These are phyloP conservation scores for Heritiera fomes DNA, from an alignment of 345 rosid genomes.

Conservation along the genomic window DNA sequence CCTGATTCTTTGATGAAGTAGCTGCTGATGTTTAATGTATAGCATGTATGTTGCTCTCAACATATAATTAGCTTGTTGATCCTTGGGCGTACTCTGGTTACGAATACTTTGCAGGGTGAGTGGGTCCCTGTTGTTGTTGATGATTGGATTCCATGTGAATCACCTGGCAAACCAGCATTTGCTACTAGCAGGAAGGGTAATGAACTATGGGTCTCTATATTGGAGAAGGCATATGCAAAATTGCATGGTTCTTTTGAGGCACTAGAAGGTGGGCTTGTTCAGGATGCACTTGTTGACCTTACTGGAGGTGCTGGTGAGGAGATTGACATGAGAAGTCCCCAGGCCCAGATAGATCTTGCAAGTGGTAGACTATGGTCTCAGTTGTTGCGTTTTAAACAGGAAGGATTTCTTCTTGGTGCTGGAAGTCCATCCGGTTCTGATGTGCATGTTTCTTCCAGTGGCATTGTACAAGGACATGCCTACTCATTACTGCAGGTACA, in stretches of 20 bases:
- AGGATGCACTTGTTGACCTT: conserved; percentile 99
- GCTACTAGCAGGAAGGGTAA: conserved; percentile 91
- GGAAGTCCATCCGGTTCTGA: conserved; percentile 99
- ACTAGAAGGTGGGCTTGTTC: conserved; percentile 98
- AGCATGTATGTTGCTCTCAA: neutral
- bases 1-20: neutral
- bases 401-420: conserved; percentile 98
- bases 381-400: conserved; percentile 90
- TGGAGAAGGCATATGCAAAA: conserved; percentile 99
- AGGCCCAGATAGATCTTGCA: conserved; percentile 99
- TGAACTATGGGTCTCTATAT: conserved; percentile 95
- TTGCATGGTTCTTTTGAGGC: conserved; percentile 99
- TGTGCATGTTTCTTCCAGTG: conserved; percentile 97
- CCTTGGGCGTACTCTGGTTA: conserved; percentile 14
- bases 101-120: conserved; percentile 71
- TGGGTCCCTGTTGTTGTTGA: conserved; percentile 99
- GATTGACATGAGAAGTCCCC: conserved; percentile 98
- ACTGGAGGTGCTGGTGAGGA: conserved; percentile 99
- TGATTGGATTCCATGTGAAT: conserved; percentile 99
- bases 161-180: conserved; percentile 95
- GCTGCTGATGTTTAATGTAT: neutral
- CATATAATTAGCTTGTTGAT: conserved; percentile 3
- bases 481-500: conserved; percentile 92
- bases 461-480: conserved; percentile 99
- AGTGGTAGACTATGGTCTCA: conserved; percentile 99